Evolutionary conservation across 768 basidiomycete species (phyloP).

Genomic region (Mycena olivaceomarginata): DNA sequence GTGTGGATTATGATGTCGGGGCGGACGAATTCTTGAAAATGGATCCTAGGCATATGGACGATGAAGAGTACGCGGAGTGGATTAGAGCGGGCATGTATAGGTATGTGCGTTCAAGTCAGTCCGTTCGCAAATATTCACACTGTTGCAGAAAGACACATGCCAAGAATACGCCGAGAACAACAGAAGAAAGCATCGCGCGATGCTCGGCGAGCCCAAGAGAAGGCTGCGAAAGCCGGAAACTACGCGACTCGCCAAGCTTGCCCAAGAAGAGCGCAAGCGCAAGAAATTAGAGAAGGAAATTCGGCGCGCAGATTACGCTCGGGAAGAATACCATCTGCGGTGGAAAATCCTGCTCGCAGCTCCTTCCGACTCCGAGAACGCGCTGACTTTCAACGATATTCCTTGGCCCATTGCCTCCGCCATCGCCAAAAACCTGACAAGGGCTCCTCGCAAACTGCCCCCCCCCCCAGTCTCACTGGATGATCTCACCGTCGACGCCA

Average conservation of each 20-base stretch:
- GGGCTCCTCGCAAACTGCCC: slow-evolving; percentile 28
- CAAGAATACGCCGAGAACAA: slow-evolving; percentile 79
- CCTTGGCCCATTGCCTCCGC: slow-evolving; percentile 80
- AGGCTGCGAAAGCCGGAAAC: slow-evolving; percentile 75
- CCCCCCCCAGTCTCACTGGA: slow-evolving; percentile 57
- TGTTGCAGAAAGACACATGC: slow-evolving; percentile 78
- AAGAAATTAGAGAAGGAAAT: slow-evolving; percentile 69
- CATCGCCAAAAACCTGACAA: slow-evolving; percentile 50
- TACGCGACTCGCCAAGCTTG: slow-evolving; percentile 67
- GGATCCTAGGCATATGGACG: slow-evolving; percentile 78
- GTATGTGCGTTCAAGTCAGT: slow-evolving; percentile 56
- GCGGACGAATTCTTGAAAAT: slow-evolving; percentile 64
- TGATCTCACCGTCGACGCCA: slow-evolving; percentile 72
- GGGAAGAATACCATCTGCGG: slow-evolving; percentile 72
- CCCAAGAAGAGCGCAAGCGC: slow-evolving; percentile 70
- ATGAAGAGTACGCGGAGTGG: slow-evolving; percentile 94
- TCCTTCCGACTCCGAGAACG: slow-evolving; percentile 42
- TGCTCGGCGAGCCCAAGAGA: slow-evolving; percentile 72
- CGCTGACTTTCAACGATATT: slow-evolving; percentile 74
- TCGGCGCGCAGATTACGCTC: slow-evolving; percentile 64
- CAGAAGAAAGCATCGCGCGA: slow-evolving; percentile 72
- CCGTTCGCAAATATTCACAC: slow-evolving; percentile 30
- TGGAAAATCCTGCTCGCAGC: slow-evolving; percentile 73
- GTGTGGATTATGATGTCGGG: slow-evolving; percentile 48
- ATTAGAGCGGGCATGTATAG: slow-evolving; percentile 91